These are phyloP conservation scores for Astraeus odoratus DNA, from an alignment of 768 basidiomycete genomes.

Conservation along the genomic window DNA sequence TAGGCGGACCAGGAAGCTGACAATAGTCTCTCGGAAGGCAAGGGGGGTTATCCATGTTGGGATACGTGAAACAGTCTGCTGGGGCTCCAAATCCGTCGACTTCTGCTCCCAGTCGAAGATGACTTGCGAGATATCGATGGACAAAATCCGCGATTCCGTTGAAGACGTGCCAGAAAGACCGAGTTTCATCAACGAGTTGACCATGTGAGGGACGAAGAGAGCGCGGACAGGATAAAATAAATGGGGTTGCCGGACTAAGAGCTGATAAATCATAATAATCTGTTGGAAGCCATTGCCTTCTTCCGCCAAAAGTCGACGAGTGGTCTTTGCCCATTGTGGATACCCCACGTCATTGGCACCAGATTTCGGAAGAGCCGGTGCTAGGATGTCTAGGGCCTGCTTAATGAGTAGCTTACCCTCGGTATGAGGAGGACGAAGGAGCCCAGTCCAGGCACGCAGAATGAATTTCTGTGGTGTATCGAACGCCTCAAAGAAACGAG, in stretches of 20 bases:
- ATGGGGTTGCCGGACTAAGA: conserved; percentile 85
- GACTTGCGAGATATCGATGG: conserved; percentile 86
- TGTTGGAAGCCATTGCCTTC: conserved; percentile 70
- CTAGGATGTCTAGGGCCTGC: conserved; percentile 82
- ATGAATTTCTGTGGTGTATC: conserved; percentile 90
- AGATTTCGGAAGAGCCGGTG: conserved; percentile 67
- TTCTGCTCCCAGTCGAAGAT: conserved; percentile 92
- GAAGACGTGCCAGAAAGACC: conserved; percentile 71
- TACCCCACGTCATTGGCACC: conserved; percentile 51
- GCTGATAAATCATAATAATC: conserved; percentile 78
- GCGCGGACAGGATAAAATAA: conserved; percentile 91
- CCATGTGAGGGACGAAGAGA: conserved; percentile 89
- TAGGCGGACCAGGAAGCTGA: conserved; percentile 92
- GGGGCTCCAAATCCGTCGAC: conserved; percentile 28
- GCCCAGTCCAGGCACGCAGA: conserved; percentile 81
- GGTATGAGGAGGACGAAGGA: conserved; percentile 75
- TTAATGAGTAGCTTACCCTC: conserved; percentile 73
- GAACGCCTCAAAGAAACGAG: conserved; percentile 86
- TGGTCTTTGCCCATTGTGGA: conserved; percentile 81
- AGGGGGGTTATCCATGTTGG: conserved; percentile 67
- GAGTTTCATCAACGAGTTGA: conserved; percentile 81
- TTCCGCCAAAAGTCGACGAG: conserved; percentile 79
- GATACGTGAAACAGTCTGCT: conserved; percentile 18
- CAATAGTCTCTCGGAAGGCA: conserved; percentile 80
- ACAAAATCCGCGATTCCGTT: conserved; percentile 75